phyloP scores from a whole-genome alignment of 148 eudicot genomes.

The Cornus florida region DNA sequence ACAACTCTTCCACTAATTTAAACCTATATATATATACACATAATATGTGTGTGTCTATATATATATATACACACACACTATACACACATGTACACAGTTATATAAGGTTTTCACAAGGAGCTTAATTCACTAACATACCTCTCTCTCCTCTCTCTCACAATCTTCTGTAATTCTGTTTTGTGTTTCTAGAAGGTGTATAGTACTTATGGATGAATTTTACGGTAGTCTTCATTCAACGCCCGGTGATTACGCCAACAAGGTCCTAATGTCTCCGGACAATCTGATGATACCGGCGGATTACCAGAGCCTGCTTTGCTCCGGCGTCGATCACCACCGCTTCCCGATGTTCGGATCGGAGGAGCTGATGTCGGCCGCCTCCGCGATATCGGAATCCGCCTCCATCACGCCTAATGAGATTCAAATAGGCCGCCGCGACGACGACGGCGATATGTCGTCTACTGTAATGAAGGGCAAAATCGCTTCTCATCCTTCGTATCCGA shows the following conservation, averaged over 20 bases:
- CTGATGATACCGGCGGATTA: constrained; percentile 44
- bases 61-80: neutral
- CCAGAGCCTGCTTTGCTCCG: constrained; percentile 31
- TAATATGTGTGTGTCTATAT: neutral
- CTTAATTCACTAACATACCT: no score
- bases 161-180: neutral
- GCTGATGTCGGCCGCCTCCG: constrained; percentile 48
- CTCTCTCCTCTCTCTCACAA: no score
- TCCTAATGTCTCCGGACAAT: constrained; percentile 43
- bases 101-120: no score
- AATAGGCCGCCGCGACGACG: constrained; percentile 2
- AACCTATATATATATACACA: neutral
- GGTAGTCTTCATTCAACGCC: constrained; percentile 31
- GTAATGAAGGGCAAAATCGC: constrained; percentile 72
- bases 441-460: constrained; percentile 16
- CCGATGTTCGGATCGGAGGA: constrained; percentile 63
- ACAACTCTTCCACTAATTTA: neutral
- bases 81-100: neutral
- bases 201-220: constrained; percentile 66
- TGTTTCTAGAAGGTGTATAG: neutral
- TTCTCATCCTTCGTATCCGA: constrained; percentile 79
- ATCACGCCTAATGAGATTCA: constrained; percentile 14
- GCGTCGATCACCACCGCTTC: constrained; percentile 20
- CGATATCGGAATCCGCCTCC: constrained; percentile 49
- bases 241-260: constrained; percentile 35